These are phyloP conservation scores for Pueraria montana DNA, from an alignment of 306 rosid species.

Conservation along the genomic window DNA sequence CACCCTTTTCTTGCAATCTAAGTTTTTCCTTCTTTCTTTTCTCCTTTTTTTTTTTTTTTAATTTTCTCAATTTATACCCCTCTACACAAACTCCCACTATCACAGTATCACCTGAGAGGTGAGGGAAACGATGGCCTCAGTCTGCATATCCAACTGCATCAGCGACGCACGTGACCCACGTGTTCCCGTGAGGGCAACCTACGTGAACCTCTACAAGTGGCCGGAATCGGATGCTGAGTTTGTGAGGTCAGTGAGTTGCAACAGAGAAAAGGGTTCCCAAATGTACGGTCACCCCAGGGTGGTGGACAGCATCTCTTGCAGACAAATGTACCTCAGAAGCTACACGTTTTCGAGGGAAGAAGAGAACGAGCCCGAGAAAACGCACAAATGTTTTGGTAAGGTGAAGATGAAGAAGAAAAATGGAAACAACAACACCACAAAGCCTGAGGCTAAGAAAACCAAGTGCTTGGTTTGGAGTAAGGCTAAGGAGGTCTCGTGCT, in stretches of 20 bases:
- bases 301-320: conserved; percentile 85
- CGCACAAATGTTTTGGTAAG: conserved; percentile 68
- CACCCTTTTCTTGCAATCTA: conserved; percentile 70
- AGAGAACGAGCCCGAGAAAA: conserved; percentile 60
- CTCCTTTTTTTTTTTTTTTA: not conserved
- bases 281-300: conserved; percentile 60
- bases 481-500: conserved; percentile 68
- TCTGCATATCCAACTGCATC: conserved; percentile 82
- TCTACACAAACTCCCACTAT: not conserved
- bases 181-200: conserved; percentile 79
- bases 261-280: conserved; percentile 45
- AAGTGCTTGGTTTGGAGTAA: conserved; percentile 76
- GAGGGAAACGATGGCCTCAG: conserved; percentile 63
- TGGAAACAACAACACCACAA: conserved; percentile 34
- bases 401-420: conserved; percentile 49
- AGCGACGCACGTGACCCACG: conserved; percentile 74
- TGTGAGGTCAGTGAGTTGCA: conserved; percentile 69
- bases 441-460: conserved; percentile 26
- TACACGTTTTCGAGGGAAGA: conserved; percentile 84
- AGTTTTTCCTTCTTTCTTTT: conserved; percentile 38
- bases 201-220: conserved; percentile 90
- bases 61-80: conserved; percentile 27
- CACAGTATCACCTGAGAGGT: not conserved
- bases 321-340: conserved; percentile 86
- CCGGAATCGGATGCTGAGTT: conserved; percentile 91